Evolutionary conservation across 1,284 basidiomycete genomes (phyloP).

Genomic region (Ustilago crameri): DNA sequence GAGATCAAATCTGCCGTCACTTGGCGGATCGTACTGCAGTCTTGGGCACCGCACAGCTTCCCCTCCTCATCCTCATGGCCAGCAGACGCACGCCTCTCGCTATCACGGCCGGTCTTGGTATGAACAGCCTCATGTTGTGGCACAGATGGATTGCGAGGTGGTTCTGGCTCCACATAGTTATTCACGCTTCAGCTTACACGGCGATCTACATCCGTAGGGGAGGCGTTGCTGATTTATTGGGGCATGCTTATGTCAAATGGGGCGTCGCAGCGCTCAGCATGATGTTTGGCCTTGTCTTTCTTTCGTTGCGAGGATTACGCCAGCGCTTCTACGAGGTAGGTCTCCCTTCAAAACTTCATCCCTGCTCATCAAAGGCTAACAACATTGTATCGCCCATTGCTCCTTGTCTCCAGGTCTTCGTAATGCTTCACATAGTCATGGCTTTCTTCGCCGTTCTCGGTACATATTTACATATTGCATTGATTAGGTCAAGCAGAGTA

Average conservation of each 20-base stretch:
- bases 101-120: slow-evolving; percentile 56
- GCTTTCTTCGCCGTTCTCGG: no score
- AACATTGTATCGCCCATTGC: no score
- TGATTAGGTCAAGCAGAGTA: no score
- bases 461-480: no score
- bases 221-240: slow-evolving; percentile 13
- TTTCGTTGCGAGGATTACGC: slow-evolving; percentile 37
- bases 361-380: no score
- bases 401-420: no score
- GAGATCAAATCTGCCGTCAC: slow-evolving; percentile 35
- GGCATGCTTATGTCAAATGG: slow-evolving; percentile 59
- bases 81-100: slow-evolving; percentile 65
- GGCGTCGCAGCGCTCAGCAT: slow-evolving; percentile 51
- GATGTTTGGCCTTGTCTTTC: slow-evolving; percentile 42
- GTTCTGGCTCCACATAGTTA: slow-evolving; percentile 52
- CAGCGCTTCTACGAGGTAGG: slow-evolving; percentile 33
- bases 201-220: slow-evolving; percentile 8
- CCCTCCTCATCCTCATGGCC: slow-evolving; percentile 64
- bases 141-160: slow-evolving; percentile 67
- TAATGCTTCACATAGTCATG: no score
- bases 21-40: slow-evolving; percentile 62
- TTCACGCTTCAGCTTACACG: slow-evolving; percentile 56
- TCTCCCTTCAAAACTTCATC: not conserved
- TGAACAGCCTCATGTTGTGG: slow-evolving; percentile 63
- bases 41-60: slow-evolving; percentile 56